Evolutionary conservation across 192 early-diverging fungal species (phyloP).

Genomic region (Globomyces pollinis-pini): DNA sequence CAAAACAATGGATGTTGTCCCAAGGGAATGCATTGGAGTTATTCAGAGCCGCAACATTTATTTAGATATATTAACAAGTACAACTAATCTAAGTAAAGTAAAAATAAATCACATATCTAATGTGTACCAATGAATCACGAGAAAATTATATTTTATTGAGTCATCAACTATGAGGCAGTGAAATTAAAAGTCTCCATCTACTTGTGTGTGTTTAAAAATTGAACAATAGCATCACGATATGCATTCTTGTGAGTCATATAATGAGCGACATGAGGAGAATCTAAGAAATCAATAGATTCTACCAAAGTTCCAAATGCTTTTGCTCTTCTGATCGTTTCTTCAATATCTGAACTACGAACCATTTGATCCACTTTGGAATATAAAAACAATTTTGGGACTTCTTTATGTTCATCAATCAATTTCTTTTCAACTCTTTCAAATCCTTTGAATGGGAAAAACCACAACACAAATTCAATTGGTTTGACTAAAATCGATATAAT

Average conservation of each 20-base stretch:
- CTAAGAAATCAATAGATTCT: conserved; percentile 7
- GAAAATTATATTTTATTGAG: no score
- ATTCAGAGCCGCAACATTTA: conserved; percentile 5
- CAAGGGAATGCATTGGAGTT: conserved; percentile 1
- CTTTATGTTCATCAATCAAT: not conserved
- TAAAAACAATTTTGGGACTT: conserved; percentile 10
- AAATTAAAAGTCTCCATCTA: no score
- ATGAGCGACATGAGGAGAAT: conserved; percentile 8
- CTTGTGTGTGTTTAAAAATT: no score
- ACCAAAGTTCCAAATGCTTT: not conserved
- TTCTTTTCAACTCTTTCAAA: not conserved
- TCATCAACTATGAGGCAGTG: no score
- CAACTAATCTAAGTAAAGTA: no score
- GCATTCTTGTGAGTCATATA: no score
- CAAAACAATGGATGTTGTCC: conserved; percentile 7
- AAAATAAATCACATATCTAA: no score
- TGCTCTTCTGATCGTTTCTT: not conserved
- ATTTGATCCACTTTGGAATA: conserved; percentile 6
- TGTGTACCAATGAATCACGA: no score
- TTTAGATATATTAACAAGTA: no score
- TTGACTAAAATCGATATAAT: not conserved
- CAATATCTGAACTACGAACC: not conserved
- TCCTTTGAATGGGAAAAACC: not conserved
- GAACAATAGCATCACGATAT: no score
- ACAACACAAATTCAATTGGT: not conserved